Conservation (phyloP, 805 yeast species). For the Priceomyces carsonii region DNA sequence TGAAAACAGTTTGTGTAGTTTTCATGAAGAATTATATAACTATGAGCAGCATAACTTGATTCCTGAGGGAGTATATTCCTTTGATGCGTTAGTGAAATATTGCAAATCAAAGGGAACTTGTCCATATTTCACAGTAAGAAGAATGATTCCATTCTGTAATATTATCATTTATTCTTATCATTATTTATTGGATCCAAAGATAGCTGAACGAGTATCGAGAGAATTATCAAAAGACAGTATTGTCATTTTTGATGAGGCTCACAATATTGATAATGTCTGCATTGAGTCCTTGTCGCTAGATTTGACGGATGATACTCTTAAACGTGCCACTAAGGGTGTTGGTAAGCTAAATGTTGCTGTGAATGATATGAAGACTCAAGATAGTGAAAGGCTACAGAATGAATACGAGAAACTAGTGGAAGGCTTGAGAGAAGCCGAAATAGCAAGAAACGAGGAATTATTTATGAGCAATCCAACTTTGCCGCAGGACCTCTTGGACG, state of each 20-base stretch:
- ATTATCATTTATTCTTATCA: conserved; percentile 95
- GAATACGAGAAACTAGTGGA: conserved; percentile 91
- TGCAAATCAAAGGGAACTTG: conserved; percentile 82
- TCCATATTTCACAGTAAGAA: conserved; percentile 96
- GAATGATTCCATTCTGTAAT: conserved; percentile 95
- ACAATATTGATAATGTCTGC: conserved; percentile 97
- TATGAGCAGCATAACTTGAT: conserved; percentile 85
- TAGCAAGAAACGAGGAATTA: conserved; percentile 57
- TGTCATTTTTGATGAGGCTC: conserved; percentile 97
- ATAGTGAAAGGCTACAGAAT: conserved; percentile 78
- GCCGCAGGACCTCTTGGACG: conserved; percentile 81
- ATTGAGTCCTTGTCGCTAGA: conserved; percentile 93
- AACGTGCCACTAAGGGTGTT: conserved; percentile 87
- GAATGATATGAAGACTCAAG: conserved; percentile 80
- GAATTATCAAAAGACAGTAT: conserved; percentile 92
- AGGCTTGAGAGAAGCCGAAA: conserved; percentile 83
- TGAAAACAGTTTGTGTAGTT: conserved; percentile 64
- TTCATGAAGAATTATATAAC: conserved; percentile 86
- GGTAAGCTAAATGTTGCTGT: conserved; percentile 73
- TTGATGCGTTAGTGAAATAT: conserved; percentile 76
- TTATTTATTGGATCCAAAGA: conserved; percentile 93
- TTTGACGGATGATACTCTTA: conserved; percentile 84
- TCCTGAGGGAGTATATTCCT: conserved; percentile 93
- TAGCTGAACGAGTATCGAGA: conserved; percentile 90
- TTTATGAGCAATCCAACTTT: conserved; percentile 87